Evolutionary conservation across 768 basidiomycete genomes (phyloP).

Genomic region (Asterophora lycoperdoides): DNA sequence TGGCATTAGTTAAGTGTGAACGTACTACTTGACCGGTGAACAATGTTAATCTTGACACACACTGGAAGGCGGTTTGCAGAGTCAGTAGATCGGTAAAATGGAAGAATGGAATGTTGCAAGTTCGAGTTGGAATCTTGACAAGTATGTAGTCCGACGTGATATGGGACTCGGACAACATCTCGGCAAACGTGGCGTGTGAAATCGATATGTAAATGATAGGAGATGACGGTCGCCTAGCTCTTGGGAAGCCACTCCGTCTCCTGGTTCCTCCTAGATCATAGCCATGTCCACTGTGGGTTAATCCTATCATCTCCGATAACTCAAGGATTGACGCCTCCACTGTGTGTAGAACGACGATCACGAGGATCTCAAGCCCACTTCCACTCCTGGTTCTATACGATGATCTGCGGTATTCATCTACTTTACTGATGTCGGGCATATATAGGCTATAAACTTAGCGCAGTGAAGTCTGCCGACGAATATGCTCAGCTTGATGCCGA

Average conservation of each 20-base stretch:
- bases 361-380: slow-evolving; percentile 63
- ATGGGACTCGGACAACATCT: slow-evolving; percentile 6
- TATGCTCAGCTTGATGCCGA: slow-evolving; percentile 82
- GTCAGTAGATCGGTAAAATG: background rate
- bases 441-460: slow-evolving; percentile 70
- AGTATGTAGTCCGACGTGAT: no score
- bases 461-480: slow-evolving; percentile 72
- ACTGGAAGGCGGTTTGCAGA: background rate
- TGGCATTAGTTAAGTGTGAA: slow-evolving; percentile 14
- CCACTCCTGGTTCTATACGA: slow-evolving; percentile 56
- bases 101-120: background rate
- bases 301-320: background rate
- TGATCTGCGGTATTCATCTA: background rate
- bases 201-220: slow-evolving; percentile 46
- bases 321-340: slow-evolving; percentile 8
- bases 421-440: slow-evolving; percentile 13
- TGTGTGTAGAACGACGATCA: slow-evolving; percentile 51
- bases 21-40: slow-evolving; percentile 6
- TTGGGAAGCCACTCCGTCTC: slow-evolving; percentile 21
- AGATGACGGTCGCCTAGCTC: background rate
- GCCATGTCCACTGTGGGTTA: slow-evolving; percentile 52
- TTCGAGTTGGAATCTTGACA: slow-evolving; percentile 1
- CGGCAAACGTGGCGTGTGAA: slow-evolving; percentile 65
- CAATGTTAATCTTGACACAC: background rate
- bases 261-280: slow-evolving; percentile 16